phyloP scores from a whole-genome alignment of 2,329 filamentous ascomycete genomes.

The Leptographium wingfieldii region DNA sequence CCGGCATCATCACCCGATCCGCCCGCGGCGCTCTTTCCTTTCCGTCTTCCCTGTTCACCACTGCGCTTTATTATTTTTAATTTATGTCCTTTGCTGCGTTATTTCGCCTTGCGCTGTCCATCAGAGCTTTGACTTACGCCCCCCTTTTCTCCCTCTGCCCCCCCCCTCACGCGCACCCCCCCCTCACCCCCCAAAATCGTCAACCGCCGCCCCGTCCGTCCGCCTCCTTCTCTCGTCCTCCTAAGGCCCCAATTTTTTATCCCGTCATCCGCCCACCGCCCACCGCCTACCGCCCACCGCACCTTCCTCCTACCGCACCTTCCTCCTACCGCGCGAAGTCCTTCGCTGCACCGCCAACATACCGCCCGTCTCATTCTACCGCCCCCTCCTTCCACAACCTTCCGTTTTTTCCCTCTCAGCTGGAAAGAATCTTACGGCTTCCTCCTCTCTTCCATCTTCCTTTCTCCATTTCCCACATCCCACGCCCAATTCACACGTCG shows the following conservation, averaged over 20 bases:
- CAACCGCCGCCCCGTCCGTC: slow-evolving; percentile 10
- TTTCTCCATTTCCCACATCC: background rate
- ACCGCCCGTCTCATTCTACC: background rate
- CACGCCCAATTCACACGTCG: background rate
- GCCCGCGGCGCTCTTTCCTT: slow-evolving; percentile 10
- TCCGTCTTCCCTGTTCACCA: background rate
- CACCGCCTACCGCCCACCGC: slow-evolving; percentile 10
- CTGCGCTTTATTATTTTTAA: background rate
- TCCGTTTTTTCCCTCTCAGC: background rate
- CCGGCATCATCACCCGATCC: slow-evolving; percentile 17
- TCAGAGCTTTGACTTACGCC: background rate
- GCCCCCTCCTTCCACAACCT: background rate
- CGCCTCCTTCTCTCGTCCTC: slow-evolving; percentile 4
- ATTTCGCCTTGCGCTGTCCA: slow-evolving; percentile 1
- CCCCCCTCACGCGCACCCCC: background rate
- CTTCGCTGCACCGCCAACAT: slow-evolving; percentile 2
- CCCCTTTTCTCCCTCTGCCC: background rate
- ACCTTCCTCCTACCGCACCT: slow-evolving; percentile 7
- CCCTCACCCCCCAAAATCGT: background rate
- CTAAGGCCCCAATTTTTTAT: slow-evolving; percentile 3
- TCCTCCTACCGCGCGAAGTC: slow-evolving; percentile 4
- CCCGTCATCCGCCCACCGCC: slow-evolving; percentile 14
- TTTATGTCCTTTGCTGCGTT: background rate
- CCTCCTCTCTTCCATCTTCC: background rate
- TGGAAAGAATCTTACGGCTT: background rate